A percentile compares a stretch with the other conserved stretches of the same genome.
Evolutionary conservation across 441 rosid genomes (phyloP).

Genomic region (Croton setiger): DNA sequence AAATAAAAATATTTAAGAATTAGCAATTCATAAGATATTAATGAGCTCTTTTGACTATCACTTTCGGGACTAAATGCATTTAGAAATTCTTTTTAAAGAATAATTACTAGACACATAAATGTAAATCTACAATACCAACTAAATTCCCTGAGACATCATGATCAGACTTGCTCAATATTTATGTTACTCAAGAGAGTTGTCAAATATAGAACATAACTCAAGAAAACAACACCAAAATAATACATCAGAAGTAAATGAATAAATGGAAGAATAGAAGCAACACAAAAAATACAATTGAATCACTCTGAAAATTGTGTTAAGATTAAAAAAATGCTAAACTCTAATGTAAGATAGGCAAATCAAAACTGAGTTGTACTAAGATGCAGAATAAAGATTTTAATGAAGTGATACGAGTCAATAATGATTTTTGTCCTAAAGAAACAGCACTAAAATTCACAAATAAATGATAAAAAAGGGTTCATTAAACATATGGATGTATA

Average conservation of each 20-base stretch:
- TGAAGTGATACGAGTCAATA: too few relatives aligned
- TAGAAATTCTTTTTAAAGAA: neutral
- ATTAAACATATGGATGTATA: too few relatives aligned
- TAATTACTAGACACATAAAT: neutral
- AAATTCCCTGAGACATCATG: neutral
- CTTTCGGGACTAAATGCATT: neutral
- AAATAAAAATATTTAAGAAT: neutral
- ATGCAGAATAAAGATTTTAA: too few relatives aligned
- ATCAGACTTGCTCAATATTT: neutral
- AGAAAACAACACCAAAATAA: neutral
- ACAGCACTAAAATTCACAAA: too few relatives aligned
- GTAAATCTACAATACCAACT: neutral
- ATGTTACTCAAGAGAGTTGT: neutral
- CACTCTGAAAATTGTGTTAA: neutral
- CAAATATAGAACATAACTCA: neutral
- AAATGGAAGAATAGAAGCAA: neutral
- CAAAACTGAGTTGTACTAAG: neutral
- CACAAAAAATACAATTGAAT: neutral
- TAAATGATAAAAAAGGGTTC: too few relatives aligned
- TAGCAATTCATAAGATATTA: slow-evolving; percentile 1
- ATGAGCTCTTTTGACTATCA: neutral
- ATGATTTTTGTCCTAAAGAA: too few relatives aligned
- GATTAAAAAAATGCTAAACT: neutral
- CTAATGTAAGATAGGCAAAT: neutral
- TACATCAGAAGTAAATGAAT: neutral